phyloP scores from a whole-genome alignment of 2,329 filamentous ascomycete genomes.

The Shiraia bambusicola region DNA sequence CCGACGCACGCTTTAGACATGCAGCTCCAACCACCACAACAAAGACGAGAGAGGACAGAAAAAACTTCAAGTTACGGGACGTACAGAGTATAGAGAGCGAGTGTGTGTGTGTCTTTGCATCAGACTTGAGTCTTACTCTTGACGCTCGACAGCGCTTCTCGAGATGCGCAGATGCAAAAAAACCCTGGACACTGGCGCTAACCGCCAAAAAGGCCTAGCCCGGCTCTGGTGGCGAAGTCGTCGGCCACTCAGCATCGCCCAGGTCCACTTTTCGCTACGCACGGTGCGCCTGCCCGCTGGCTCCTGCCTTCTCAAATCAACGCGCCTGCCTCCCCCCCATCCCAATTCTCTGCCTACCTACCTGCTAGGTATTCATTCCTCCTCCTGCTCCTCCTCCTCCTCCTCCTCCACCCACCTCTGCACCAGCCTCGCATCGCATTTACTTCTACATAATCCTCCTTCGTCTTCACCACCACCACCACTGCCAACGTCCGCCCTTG shows the following conservation, averaged over 20 bases:
- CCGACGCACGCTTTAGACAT: slow-evolving; percentile 10
- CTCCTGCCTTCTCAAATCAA: slow-evolving; percentile 15
- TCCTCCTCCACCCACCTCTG: slow-evolving; percentile 19
- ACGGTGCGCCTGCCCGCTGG: slow-evolving; percentile 15
- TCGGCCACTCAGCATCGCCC: slow-evolving; percentile 7
- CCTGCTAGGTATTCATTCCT: too few relatives aligned
- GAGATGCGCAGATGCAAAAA: slow-evolving; percentile 8
- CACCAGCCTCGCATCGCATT: slow-evolving; percentile 26
- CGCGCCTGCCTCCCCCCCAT: background rate
- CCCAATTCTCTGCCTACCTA: slow-evolving; percentile 14
- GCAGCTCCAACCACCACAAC: too few relatives aligned
- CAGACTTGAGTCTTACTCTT: too few relatives aligned
- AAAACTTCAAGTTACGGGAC: too few relatives aligned
- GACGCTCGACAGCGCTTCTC: too few relatives aligned
- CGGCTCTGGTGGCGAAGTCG: slow-evolving; percentile 13
- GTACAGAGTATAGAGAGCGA: too few relatives aligned
- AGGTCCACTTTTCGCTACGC: slow-evolving; percentile 7
- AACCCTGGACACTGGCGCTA: slow-evolving; percentile 4
- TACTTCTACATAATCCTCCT: slow-evolving; percentile 22
- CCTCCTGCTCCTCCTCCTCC: too few relatives aligned
- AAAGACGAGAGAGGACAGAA: too few relatives aligned
- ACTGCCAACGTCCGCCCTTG: slow-evolving; percentile 9
- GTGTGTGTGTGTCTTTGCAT: too few relatives aligned
- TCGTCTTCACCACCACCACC: too few relatives aligned
- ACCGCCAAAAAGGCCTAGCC: slow-evolving; percentile 1